Evolutionary conservation across 805 yeast species (phyloP).

Genomic region (Suhomyces sp.): DNA sequence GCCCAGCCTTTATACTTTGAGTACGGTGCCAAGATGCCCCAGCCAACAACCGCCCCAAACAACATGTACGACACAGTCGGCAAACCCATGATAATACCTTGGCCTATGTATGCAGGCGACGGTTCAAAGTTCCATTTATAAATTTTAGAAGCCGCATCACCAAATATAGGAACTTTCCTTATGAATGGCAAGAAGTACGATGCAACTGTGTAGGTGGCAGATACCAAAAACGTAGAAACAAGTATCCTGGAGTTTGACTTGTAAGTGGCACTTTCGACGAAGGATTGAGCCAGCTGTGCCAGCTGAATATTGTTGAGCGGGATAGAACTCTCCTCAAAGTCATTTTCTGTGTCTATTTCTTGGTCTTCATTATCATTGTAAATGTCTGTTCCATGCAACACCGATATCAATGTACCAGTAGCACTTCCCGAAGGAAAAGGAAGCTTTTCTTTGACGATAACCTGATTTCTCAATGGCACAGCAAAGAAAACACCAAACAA

Average conservation of each 20-base stretch:
- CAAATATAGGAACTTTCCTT: slow-evolving; percentile 72
- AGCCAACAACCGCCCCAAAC: slow-evolving; percentile 83
- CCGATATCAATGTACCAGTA: slow-evolving; percentile 88
- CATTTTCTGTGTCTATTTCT: slow-evolving; percentile 4
- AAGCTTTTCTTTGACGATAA: slow-evolving; percentile 79
- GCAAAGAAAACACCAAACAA: slow-evolving; percentile 97
- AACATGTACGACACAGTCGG: slow-evolving; percentile 90
- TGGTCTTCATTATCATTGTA: slow-evolving; percentile 28
- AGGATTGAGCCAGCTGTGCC: background rate
- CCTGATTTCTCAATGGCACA: slow-evolving; percentile 80
- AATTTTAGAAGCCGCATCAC: slow-evolving; percentile 52
- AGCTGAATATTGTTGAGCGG: slow-evolving; percentile 3
- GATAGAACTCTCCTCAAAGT: too few relatives aligned
- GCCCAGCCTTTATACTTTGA: slow-evolving; percentile 79
- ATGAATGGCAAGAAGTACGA: slow-evolving; percentile 74
- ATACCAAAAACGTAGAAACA: slow-evolving; percentile 56
- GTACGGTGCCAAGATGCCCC: slow-evolving; percentile 88
- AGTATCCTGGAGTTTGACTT: slow-evolving; percentile 60
- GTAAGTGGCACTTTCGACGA: slow-evolving; percentile 24
- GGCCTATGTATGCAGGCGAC: slow-evolving; percentile 96
- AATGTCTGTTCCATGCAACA: slow-evolving; percentile 70
- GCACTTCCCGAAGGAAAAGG: slow-evolving; percentile 96
- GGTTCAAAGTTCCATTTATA: slow-evolving; percentile 91
- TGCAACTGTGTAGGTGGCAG: slow-evolving; percentile 68
- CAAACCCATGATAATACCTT: slow-evolving; percentile 96